A percentile compares a stretch with the other conserved stretches of the same genome.
These are phyloP conservation scores for Zasmidium cellare DNA, from an alignment of 2,329 filamentous ascomycete species.

Conservation along the genomic window DNA sequence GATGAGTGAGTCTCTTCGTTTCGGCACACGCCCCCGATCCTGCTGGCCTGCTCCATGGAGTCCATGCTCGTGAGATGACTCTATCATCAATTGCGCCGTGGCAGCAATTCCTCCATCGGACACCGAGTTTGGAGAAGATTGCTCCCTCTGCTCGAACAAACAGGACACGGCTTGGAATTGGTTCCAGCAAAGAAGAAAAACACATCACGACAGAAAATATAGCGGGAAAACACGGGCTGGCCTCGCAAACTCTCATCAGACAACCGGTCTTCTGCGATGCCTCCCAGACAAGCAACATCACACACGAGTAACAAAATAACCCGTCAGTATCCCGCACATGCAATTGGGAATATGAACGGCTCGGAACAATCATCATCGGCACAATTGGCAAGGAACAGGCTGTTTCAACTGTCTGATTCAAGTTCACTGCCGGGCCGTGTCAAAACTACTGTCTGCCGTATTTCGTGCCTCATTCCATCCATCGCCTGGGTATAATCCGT, in stretches of 20 bases:
- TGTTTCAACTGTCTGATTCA: too few species aligned
- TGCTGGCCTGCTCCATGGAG: not conserved
- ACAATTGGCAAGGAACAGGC: too few species aligned
- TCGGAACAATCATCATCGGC: too few species aligned
- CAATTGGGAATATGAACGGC: too few species aligned
- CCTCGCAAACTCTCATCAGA: not conserved
- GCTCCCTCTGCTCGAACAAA: not conserved
- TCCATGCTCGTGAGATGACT: not conserved
- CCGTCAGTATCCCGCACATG: too few species aligned
- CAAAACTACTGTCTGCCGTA: not conserved
- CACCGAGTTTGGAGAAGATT: not conserved
- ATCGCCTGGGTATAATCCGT: not conserved
- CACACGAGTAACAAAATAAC: too few species aligned
- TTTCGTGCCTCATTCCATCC: not conserved
- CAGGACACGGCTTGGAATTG: not conserved
- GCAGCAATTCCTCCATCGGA: not conserved
- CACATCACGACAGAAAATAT: too few species aligned
- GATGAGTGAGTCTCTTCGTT: not conserved
- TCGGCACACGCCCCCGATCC: not conserved
- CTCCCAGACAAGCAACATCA: not conserved
- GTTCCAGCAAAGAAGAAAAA: not conserved
- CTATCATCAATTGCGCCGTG: not conserved
- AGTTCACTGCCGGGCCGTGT: too few species aligned
- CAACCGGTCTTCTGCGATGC: not conserved
- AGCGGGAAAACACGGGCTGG: not conserved